Percentiles rank a stretch among this genome's conserved stretches.
Conservation (phyloP, 2,329 filamentous ascomycete species). For the Pseudonectria foliicola region DNA sequence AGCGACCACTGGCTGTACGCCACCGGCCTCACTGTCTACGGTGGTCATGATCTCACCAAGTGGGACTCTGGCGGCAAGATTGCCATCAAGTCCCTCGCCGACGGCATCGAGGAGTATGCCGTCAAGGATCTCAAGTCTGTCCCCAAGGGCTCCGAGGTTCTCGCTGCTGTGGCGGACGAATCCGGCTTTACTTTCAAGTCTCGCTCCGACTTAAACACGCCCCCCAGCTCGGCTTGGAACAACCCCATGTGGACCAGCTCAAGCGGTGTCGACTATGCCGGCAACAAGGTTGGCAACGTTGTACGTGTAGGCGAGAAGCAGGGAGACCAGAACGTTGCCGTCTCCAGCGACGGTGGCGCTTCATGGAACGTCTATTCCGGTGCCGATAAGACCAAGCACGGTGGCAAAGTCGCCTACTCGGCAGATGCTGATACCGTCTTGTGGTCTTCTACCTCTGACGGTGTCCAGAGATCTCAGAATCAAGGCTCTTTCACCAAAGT, state of each 20-base stretch:
- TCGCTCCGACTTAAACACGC: slow-evolving; percentile 29
- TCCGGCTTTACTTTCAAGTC: slow-evolving; percentile 43
- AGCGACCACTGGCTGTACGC: slow-evolving; percentile 55
- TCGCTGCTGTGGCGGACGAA: slow-evolving; percentile 45
- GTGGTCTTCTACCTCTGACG: slow-evolving; percentile 36
- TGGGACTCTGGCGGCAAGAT: slow-evolving; percentile 46
- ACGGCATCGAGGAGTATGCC: slow-evolving; percentile 48
- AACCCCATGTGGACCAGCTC: slow-evolving; percentile 39
- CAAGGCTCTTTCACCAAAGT: slow-evolving; percentile 38
- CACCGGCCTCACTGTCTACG: slow-evolving; percentile 49
- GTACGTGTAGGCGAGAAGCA: slow-evolving; percentile 43
- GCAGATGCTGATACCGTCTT: slow-evolving; percentile 43
- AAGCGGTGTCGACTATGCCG: slow-evolving; percentile 41
- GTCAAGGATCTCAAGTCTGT: slow-evolving; percentile 42
- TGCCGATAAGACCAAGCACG: slow-evolving; percentile 34
- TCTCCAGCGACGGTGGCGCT: slow-evolving; percentile 43
- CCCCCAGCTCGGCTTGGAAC: slow-evolving; percentile 39
- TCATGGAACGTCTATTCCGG: slow-evolving; percentile 42
- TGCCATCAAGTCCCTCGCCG: slow-evolving; percentile 42
- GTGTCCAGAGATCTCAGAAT: slow-evolving; percentile 36
- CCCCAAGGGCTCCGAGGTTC: slow-evolving; percentile 42
- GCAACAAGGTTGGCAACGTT: slow-evolving; percentile 37
- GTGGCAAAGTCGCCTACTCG: slow-evolving; percentile 43
- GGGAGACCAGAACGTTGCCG: slow-evolving; percentile 37
- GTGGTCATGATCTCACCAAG: slow-evolving; percentile 46